Base-by-base conservation (phyloP, 768 basidiomycete species). In the Holtermannia corniformis region DNA sequence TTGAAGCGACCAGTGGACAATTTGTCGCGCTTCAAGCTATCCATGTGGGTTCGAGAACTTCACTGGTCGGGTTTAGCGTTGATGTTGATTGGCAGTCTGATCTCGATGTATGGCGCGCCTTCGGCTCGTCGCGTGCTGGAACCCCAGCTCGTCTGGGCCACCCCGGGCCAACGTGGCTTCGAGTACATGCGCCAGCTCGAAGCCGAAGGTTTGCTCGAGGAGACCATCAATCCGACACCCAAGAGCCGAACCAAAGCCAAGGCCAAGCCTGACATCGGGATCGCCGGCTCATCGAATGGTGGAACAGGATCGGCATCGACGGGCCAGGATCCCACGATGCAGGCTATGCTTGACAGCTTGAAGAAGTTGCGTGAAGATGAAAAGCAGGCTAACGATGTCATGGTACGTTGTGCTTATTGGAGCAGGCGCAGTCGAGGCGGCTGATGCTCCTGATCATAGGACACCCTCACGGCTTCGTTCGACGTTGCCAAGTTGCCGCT, bases 291-390 rank as follows among this genome's bases (percentile, higher is more conserved):
- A 16, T 37, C 32, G 32, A 7, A 7, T 37, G 56, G 42, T 19
- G 56, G 52, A 3, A 55, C 58, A 19, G 54, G 48, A 22, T 22
- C 22, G 5, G 52, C 52, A 10, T 42, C 50, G 16, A 24, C 16
- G 4, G 46, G n/a, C 4, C 41, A 80, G 61, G 86, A 87, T 0
- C 73, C 75, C 2, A 85, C 88, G 63, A 79, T 90, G 22, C 76
- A 70, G 46, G 75, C 81, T 54, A 81, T 86, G 74, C 69, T 90
- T 13, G 77, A 73, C 41, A 79, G 72, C 23, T 75, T 90, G 11
- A 85, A 86, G 65, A 86, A 82, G 66, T 83, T 90, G 1, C 80
- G 86, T 54, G 83, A 87, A 49, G 86, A 87, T 63, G 78, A 78
- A 20, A 78, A 86, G 28, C 81, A 88, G 7, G 75, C 76, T 44